Base-by-base conservation (phyloP, 768 basidiomycete species). In the Mycena rosella region DNA sequence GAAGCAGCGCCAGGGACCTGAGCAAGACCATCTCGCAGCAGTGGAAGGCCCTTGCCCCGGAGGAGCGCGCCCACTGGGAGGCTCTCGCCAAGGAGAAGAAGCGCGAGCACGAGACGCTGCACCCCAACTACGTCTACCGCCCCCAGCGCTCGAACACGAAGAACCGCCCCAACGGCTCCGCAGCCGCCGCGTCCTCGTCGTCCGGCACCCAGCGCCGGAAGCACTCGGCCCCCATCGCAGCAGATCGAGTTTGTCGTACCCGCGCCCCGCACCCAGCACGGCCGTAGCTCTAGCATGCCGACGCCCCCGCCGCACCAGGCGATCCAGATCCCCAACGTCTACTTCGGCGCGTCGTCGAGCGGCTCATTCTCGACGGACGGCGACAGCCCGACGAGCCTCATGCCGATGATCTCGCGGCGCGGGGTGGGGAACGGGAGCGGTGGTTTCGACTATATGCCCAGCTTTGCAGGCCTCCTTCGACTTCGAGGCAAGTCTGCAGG, bases 21-120 rank as follows among this genome's bases (percentile, higher is more conserved):
- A 91, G 90, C 42, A 93, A 93, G 83, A 88, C 88, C 29, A 93
- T 93, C 80, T 90, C 89, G 74, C 89, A 90, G 80, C 89, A 91
- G 80, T 93, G 92, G 92, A 92, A 92, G 79, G 76, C 84, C 27
- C 85, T 94, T 56, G 74, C 87, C 17, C 57, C 85, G 32, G 89
- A 90, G 74, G 91, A 93, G 78, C 82, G 90, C 60, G 80, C 87
- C 74, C 85, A 88, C 74, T 93, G 92, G 92, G 92, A 93, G 79
- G 84, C 88, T 62, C 77, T 89, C 71, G 92, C 92, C 17, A 90
- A 90, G 83, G 89, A 89, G 78, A 90, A 88, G 82, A 91, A 92
- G 85, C 88, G 87, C 82, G 91, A 93, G 81, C 90, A 92, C 77
- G 89, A 90, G 81, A 81, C 82, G 74, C 80, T 88, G 83, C 89